These are phyloP conservation scores for Endothia cerciana DNA, from an alignment of 2,329 filamentous ascomycete species.

Conservation along the genomic window DNA sequence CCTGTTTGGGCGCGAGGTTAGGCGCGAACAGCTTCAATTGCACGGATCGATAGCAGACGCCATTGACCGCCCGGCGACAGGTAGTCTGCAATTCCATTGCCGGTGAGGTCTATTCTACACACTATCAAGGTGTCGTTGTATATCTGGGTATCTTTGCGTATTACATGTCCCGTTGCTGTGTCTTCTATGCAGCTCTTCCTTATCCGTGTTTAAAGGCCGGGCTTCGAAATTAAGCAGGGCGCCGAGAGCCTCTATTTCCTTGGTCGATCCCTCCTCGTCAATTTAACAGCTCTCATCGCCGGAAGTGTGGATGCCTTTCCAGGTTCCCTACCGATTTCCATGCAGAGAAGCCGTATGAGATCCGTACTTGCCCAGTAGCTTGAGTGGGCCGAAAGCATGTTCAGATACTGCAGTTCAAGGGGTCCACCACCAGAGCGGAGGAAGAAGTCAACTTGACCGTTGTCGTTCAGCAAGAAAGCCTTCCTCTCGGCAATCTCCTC, in stretches of 20 bases:
- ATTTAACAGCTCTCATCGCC: conserved; percentile 63
- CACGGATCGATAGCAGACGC: not conserved
- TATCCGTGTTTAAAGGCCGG: not conserved
- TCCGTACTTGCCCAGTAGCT: conserved; percentile 90
- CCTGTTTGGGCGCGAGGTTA: no score
- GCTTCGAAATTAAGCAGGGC: not conserved
- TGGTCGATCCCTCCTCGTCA: conserved; percentile 40
- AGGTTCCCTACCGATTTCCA: conserved; percentile 78
- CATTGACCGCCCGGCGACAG: not conserved
- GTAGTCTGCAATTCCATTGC: not conserved
- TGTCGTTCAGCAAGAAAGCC: conserved; percentile 88
- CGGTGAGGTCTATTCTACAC: not conserved
- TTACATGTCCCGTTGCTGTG: not conserved
- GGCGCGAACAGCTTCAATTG: no score
- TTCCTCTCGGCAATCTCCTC: conserved; percentile 92
- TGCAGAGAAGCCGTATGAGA: conserved; percentile 86
- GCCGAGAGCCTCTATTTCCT: not conserved
- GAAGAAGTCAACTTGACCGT: conserved; percentile 93
- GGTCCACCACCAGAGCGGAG: conserved; percentile 82
- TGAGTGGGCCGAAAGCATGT: conserved; percentile 94
- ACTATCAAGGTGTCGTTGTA: not conserved
- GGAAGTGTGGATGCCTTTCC: conserved; percentile 65
- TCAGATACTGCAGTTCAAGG: conserved; percentile 92
- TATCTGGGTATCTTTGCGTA: not conserved
- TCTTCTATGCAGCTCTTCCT: not conserved